Conservation (phyloP, 176 grass and related monocot genomes). For the Calamus simplicifolius region DNA sequence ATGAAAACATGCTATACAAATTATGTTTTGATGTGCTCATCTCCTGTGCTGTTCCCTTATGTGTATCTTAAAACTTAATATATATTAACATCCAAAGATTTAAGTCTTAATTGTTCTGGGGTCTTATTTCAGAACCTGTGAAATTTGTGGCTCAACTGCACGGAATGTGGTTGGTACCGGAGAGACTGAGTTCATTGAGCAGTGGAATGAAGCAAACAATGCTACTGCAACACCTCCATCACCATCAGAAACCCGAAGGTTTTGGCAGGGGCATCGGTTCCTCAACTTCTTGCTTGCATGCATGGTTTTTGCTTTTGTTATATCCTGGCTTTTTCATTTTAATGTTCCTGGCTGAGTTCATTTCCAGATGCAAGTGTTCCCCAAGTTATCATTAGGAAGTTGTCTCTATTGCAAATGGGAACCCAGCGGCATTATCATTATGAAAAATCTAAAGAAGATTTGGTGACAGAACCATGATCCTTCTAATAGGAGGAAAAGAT, state of each 20-base stretch:
- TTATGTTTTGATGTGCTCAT: too few relatives aligned
- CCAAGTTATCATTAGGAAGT: too few relatives aligned
- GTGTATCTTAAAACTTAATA: not conserved
- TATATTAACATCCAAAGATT: not conserved
- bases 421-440: too few relatives aligned
- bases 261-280: conserved; percentile 15
- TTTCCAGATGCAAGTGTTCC: too few relatives aligned
- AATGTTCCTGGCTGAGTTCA: conserved; percentile 7
- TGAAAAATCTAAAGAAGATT: too few relatives aligned
- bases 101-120: not conserved
- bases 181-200: conserved; percentile 64
- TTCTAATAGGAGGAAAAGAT: too few relatives aligned
- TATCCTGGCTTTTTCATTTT: conserved; percentile 17
- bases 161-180: conserved; percentile 72
- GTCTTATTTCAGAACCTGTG: conserved; percentile 57
- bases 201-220: conserved; percentile 63
- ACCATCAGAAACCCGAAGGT: conserved; percentile 22
- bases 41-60: too few relatives aligned
- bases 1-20: too few relatives aligned
- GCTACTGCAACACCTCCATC: conserved; percentile 5
- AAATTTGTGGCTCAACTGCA: conserved; percentile 77
- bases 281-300: conserved; percentile 15
- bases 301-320: conserved; percentile 16
- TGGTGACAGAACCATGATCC: too few relatives aligned
- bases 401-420: too few relatives aligned